Evolutionary conservation across 2,329 filamentous ascomycete genomes (phyloP), one percentile per base, ranked within the genome.

Genomic region (Chaetothyriales sp.): DNA sequence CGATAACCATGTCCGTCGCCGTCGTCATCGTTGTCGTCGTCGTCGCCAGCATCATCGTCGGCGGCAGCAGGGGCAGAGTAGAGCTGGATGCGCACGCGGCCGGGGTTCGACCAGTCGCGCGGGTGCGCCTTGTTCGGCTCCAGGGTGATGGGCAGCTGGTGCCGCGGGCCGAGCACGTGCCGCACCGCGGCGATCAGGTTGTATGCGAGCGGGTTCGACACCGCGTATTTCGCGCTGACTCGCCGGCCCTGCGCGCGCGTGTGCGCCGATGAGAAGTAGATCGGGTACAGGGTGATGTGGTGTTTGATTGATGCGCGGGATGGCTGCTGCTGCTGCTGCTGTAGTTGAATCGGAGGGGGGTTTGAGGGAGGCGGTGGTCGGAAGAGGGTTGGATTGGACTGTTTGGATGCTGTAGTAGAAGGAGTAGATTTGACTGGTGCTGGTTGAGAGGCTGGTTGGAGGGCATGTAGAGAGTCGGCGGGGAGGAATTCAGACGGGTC

Each of bases 61-160:
- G 9, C 32, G 32, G 9, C 32, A 39, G 32, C 2, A 39, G 32
- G 10, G 1, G 32, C 10, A 36, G 53, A 59, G n/a, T n/a, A n/a
- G 51, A 95, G 71, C 62, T 82, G 71, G 47, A 96, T 80, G 60
- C 86, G 81, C 56, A 96, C 86, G 53, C 92, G 77, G 2, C 92
- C 92, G 10, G 92, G 92, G 71, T 98, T 98, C 51, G 84, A 83
- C 92, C 92, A 98, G 72, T 98, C 92, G 70, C 92, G 90, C 5
- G 92, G 92, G 68, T 98, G 92, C 54, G 81, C 77, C 73, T 95
- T 95, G 64, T 84, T 84, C 1, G 89, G 86, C 70, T 98, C 92
- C 65, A 95, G 84, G 6, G 92, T 80, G n/a, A 67, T 64, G 28
- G 63, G 61, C 52, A 72, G 49, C 5, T 42, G 28, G 26, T 20